Conservation (phyloP, 495 filamentous ascomycete genomes). For the Zalerion maritima region DNA sequence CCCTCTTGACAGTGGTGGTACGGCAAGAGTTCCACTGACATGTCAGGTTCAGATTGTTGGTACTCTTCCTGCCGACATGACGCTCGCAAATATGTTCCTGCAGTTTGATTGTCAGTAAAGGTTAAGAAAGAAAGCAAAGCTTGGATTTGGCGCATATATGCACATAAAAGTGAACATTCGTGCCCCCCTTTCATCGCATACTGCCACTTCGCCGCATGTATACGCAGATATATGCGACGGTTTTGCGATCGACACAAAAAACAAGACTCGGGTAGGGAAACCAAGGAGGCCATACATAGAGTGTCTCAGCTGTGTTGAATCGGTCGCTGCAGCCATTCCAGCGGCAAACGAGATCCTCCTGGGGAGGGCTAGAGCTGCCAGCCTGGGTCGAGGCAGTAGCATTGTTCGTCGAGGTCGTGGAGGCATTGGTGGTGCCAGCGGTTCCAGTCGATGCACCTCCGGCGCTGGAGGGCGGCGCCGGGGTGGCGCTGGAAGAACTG, state of each 20-base stretch:
- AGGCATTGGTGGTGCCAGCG: constrained; percentile 29
- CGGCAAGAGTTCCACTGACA: constrained; percentile 96
- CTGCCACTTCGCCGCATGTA: constrained; percentile 1
- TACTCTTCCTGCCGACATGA: constrained; percentile 96
- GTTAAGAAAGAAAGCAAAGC: constrained; percentile 1
- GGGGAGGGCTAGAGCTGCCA: constrained; percentile 14
- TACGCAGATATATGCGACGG: background rate
- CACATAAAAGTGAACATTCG: constrained; percentile 1
- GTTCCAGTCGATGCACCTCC: too few relatives aligned
- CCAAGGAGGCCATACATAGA: constrained; percentile 60
- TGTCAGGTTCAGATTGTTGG: constrained; percentile 93
- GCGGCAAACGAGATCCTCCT: constrained; percentile 53
- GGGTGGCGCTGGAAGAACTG: constrained; percentile 24
- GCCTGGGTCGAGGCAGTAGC: constrained; percentile 23
- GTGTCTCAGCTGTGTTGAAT: constrained; percentile 60
- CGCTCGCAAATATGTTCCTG: constrained; percentile 98
- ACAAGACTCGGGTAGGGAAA: constrained; percentile 7
- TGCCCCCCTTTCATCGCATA: constrained; percentile 1
- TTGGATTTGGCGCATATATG: constrained; percentile 4
- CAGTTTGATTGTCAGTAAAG: constrained; percentile 9
- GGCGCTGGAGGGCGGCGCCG: too few relatives aligned
- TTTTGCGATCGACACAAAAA: constrained; percentile 3
- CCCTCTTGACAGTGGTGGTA: constrained; percentile 94
- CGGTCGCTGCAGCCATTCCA: constrained; percentile 80
- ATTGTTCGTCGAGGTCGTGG: constrained; percentile 22